phyloP scores from a whole-genome alignment of 495 filamentous ascomycete species.

The Tuber borchii region DNA sequence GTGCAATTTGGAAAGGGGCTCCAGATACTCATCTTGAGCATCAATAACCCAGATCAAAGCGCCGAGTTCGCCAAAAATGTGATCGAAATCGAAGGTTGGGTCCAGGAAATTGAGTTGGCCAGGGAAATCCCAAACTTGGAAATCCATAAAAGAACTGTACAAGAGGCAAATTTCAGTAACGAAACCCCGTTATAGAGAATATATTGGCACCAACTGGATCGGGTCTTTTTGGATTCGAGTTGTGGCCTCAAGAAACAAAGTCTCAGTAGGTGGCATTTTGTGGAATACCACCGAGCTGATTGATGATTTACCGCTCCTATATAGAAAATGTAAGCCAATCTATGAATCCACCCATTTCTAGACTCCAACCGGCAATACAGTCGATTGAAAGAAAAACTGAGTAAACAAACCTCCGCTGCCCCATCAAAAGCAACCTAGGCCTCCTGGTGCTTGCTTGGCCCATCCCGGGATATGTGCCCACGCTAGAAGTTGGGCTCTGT shows the following conservation, averaged over 20 bases:
- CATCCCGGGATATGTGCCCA: conserved; percentile 25
- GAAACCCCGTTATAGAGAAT: not conserved
- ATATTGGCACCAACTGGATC: conserved; percentile 64
- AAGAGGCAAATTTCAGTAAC: conserved; percentile 28
- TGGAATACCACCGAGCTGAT: conserved; percentile 97
- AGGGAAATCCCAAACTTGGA: conserved; percentile 96
- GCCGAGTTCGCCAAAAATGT: conserved; percentile 86
- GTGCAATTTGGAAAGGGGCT: conserved; percentile 79
- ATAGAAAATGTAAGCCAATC: conserved; percentile 35
- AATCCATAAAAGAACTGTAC: conserved; percentile 90
- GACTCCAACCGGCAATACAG: not conserved
- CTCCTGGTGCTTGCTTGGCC: conserved; percentile 49
- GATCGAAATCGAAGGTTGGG: conserved; percentile 76
- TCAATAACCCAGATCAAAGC: conserved; percentile 98
- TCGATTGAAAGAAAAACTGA: conserved; percentile 5
- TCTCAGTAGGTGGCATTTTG: conserved; percentile 91
- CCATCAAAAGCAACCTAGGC: conserved; percentile 88
- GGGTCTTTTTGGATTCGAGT: conserved; percentile 86
- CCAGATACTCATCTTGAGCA: conserved; percentile 92
- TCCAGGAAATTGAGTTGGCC: conserved; percentile 87
- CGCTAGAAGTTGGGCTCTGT: conserved; percentile 28
- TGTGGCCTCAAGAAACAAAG: conserved; percentile 88
- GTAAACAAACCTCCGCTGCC: conserved; percentile 70
- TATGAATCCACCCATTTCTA: conserved; percentile 12
- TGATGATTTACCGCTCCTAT: conserved; percentile 92